Percentiles rank a stretch among this genome's conserved stretches.
Evolutionary conservation across 129 eudicot species (phyloP).

Genomic region (Glebionis coronaria): DNA sequence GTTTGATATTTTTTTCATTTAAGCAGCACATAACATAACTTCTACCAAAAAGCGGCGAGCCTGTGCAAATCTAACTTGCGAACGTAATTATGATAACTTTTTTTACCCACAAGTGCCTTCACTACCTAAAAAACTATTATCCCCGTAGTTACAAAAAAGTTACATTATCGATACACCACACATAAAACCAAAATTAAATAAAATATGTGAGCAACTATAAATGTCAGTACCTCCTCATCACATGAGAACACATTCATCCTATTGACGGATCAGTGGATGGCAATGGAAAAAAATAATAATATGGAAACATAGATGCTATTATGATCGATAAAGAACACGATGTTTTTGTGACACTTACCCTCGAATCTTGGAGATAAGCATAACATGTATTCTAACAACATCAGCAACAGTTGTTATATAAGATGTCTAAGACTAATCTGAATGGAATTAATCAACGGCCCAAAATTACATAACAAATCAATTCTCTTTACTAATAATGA

Average conservation of each 20-base stretch:
- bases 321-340: neutral
- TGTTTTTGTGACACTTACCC: no score
- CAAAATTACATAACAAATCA: neutral
- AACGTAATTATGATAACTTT: constrained; percentile 5
- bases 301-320: neutral
- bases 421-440: no score
- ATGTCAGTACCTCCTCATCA: constrained; percentile 1
- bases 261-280: neutral
- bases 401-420: neutral
- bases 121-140: neutral
- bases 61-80: constrained; percentile 12
- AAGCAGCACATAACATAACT: no score
- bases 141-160: neutral
- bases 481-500: neutral
- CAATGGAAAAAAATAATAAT: neutral
- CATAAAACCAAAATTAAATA: no score
- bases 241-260: neutral
- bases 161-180: no score
- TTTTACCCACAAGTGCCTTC: neutral
- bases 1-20: neutral
- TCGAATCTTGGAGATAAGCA: no score
- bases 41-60: no score
- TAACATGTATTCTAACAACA: neutral
- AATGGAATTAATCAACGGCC: neutral
- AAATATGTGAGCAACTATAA: neutral